Conservation (phyloP, 177 flowering plant genomes). For the Telopea speciosissima region DNA sequence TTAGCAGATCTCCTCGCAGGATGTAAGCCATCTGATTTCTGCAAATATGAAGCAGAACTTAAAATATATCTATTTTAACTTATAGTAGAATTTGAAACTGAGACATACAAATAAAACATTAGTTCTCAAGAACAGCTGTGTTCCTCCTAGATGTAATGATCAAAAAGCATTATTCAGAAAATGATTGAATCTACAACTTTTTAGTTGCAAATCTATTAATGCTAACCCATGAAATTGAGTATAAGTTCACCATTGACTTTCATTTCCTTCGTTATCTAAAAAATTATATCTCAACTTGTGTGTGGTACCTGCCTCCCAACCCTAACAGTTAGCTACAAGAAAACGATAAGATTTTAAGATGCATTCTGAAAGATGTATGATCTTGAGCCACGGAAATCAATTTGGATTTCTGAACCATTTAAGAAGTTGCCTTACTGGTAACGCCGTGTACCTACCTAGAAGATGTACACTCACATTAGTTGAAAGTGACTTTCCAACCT, state of each 20-base stretch:
- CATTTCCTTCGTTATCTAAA: no score
- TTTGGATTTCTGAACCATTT: no score
- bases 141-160: not conserved
- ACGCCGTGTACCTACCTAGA: no score
- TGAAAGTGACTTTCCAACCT: no score
- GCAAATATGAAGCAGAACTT: not conserved
- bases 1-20: not conserved
- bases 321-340: not conserved
- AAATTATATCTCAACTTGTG: no score
- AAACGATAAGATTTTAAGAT: not conserved
- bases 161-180: not conserved
- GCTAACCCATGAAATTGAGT: not conserved
- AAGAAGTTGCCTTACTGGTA: no score
- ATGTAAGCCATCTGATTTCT: not conserved
- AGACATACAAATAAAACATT: no score
- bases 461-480: no score
- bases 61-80: no score
- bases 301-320: no score
- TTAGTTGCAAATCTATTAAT: not conserved
- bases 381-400: no score
- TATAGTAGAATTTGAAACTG: not conserved
- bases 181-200: not conserved
- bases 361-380: not conserved
- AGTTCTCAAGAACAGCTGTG: not conserved
- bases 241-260: no score